Evolutionary conservation across 768 basidiomycete genomes (phyloP).

Genomic region (Tulasnella sp.): DNA sequence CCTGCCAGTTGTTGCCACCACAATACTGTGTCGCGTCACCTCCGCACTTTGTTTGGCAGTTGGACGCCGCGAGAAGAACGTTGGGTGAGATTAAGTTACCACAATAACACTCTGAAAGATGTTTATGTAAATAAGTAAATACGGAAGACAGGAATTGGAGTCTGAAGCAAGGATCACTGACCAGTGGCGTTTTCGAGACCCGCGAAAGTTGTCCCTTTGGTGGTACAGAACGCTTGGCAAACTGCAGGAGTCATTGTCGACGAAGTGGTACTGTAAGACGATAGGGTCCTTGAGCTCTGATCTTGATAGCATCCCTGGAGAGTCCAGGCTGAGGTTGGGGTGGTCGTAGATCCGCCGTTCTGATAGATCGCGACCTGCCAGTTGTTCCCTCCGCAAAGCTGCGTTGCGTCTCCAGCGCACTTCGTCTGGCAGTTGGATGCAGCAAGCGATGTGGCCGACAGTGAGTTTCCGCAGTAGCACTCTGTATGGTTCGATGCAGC

Average conservation of each 20-base stretch:
- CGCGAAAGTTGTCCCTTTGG: background rate
- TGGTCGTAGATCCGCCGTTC: background rate
- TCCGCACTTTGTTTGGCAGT: background rate
- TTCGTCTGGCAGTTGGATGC: background rate
- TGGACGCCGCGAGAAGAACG: background rate
- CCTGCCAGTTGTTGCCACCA: background rate
- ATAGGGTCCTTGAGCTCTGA: constrained; percentile 2
- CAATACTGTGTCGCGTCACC: background rate
- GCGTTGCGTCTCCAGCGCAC: background rate
- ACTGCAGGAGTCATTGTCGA: background rate
- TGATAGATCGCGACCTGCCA: background rate
- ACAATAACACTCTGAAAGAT: background rate
- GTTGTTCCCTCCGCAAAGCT: background rate
- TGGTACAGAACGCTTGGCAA: background rate
- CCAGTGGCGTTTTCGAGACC: too few relatives aligned
- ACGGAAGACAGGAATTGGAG: too few relatives aligned
- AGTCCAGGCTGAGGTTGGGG: background rate
- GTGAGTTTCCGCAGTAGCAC: constrained; percentile 2
- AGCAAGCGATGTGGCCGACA: background rate
- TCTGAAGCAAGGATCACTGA: too few relatives aligned
- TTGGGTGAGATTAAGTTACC: background rate
- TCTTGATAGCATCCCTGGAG: constrained; percentile 16
- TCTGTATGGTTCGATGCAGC: background rate
- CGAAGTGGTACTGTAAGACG: background rate
- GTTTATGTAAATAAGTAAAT: background rate